Evolutionary conservation across 495 filamentous ascomycete species (phyloP).

Genomic region (Penicillium ochrochloron): DNA sequence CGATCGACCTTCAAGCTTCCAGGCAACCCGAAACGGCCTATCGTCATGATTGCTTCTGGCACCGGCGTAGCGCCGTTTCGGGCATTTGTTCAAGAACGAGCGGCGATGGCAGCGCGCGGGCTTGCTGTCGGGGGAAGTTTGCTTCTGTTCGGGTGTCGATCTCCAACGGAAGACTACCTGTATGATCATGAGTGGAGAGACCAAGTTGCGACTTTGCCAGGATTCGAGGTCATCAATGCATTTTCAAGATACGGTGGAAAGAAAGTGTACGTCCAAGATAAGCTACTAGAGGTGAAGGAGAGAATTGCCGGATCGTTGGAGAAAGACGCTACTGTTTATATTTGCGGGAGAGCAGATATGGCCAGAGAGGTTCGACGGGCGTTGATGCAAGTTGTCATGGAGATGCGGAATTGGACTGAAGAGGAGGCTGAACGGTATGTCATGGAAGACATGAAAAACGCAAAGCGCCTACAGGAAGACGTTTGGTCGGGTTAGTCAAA

Average conservation of each 20-base stretch:
- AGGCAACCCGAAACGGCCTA: conserved; percentile 18
- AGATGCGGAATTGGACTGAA: conserved; percentile 1
- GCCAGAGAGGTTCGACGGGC: conserved; percentile 1
- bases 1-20: conserved; percentile 44
- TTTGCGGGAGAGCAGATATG: neutral
- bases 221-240: conserved; percentile 1
- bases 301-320: neutral
- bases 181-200: conserved; percentile 1
- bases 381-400: neutral
- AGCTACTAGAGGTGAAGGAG: neutral
- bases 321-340: neutral
- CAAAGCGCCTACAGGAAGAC: conserved; percentile 1
- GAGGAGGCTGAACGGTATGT: conserved; percentile 1
- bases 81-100: conserved; percentile 39
- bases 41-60: conserved; percentile 41
- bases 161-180: neutral
- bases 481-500: conserved; percentile 1
- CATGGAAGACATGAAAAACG: conserved; percentile 1
- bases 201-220: neutral
- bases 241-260: neutral
- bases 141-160: conserved; percentile 3
- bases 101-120: neutral
- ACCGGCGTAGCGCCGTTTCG: conserved; percentile 36
- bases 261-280: conserved; percentile 3
- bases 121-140: neutral